Evolutionary conservation across 2,329 filamentous ascomycete species (phyloP).

Genomic region (Monilinia fructigena): DNA sequence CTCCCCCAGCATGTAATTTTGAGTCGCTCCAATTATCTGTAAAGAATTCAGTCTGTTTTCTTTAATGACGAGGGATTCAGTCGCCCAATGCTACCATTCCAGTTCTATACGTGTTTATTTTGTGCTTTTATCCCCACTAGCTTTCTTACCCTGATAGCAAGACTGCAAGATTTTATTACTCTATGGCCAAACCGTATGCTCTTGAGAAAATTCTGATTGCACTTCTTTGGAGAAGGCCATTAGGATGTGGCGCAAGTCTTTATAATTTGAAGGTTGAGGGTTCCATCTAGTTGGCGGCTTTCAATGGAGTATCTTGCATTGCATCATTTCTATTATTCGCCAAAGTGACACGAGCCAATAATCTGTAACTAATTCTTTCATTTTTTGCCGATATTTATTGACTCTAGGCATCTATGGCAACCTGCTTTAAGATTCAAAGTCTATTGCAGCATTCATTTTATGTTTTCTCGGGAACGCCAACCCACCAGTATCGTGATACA

Average conservation of each 20-base stretch:
- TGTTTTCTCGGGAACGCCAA: slow-evolving; percentile 7
- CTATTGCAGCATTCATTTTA: neutral
- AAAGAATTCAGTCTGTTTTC: neutral
- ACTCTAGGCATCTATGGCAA: neutral
- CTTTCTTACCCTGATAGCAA: slow-evolving; percentile 19
- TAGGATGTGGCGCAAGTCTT: slow-evolving; percentile 26
- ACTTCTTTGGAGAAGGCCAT: slow-evolving; percentile 28
- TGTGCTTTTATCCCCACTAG: slow-evolving; percentile 2
- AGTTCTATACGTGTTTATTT: neutral
- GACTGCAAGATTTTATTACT: slow-evolving; percentile 24
- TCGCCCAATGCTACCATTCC: neutral
- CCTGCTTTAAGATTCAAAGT: neutral
- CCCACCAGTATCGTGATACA: slow-evolving; percentile 28
- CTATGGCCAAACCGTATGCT: slow-evolving; percentile 23
- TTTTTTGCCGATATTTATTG: neutral
- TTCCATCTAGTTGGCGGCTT: neutral
- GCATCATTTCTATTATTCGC: neutral
- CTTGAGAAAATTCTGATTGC: slow-evolving; percentile 30
- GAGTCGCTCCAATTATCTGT: neutral
- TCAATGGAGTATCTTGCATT: neutral
- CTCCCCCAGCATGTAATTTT: neutral
- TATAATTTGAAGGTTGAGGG: slow-evolving; percentile 6
- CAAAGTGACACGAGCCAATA: neutral
- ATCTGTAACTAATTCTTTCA: neutral
- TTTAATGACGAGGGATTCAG: neutral